Base-by-base conservation (phyloP, 768 basidiomycete genomes). In the Xanthoconium stramineum region DNA sequence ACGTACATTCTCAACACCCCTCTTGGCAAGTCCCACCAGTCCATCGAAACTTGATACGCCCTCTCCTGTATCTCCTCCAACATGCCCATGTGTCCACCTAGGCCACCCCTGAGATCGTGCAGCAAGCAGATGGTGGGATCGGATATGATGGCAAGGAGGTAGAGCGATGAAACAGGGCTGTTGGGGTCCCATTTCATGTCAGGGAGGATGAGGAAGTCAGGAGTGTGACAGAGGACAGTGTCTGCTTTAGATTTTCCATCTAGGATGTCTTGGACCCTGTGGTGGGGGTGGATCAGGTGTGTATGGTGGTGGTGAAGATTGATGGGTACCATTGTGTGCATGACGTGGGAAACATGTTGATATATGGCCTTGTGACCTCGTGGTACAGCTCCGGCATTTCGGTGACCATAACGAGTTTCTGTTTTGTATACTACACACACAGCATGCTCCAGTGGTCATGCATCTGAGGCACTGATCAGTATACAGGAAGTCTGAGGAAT, bases 151-250 rank as follows among this genome's bases (percentile, higher is more conserved):
- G 89, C 92, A 38, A 94, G 76, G 55, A 98, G 85, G 70, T 99
- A 98, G 50, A 99, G 77, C 2, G 91, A 82, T 0, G 82, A 72
- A 36, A 69, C 53, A 0, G 70, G 69, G n/a, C 89, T 61, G 0
- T 84, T 89, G 24, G 85, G 79, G 68, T 98, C 94, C 96, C 96
- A 98, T 75, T 98, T 98, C 84, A 97, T 89, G 72, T 99, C 96
- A 0, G 96, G 96, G 0, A 97, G 73, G 53, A 99, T 85, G 38
- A 96, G 61, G 65, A 89, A 97, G 6, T 80, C 76, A 0, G 81
- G 70, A 13, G 78, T 80, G 2, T 85, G 80, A 65, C 79, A 86
- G 19, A 97, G 72, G 24, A 98, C 70, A 43, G 86, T 84, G 15
- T 86, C 80, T 19, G 81, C 79, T 70, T 98, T 94, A 6, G 90